phyloP scores from a whole-genome alignment of 2,329 filamentous ascomycete species.

The Dichotomopilus funicola region DNA sequence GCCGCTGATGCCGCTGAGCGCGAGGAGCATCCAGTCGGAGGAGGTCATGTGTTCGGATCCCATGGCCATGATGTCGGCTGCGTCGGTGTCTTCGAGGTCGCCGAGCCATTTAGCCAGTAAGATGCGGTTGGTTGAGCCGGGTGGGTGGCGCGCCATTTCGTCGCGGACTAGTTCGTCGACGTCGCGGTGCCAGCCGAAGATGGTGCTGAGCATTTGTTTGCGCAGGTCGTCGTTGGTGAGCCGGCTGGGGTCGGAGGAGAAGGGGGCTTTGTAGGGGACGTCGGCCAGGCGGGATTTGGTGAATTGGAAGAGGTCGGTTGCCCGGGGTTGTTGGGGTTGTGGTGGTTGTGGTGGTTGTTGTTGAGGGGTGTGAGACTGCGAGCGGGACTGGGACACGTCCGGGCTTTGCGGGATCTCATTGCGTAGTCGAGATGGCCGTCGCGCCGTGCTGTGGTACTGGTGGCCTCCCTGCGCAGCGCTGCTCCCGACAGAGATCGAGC shows the following conservation, averaged over 20 bases:
- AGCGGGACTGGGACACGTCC: conserved; percentile 36
- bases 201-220: conserved; percentile 82
- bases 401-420: conserved; percentile 77
- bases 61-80: conserved; percentile 68
- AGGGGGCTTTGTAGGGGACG: conserved; percentile 69
- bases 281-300: conserved; percentile 75
- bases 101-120: conserved; percentile 90
- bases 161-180: conserved; percentile 75
- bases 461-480: too few relatives aligned
- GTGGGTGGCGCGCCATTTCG: conserved; percentile 68
- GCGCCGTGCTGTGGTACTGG: conserved; percentile 36
- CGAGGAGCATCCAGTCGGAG: conserved; percentile 94
- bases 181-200: conserved; percentile 92
- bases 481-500: conserved; percentile 45
- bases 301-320: conserved; percentile 79
- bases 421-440: conserved; percentile 62
- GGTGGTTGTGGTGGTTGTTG: too few relatives aligned
- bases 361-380: too few relatives aligned
- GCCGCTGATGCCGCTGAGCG: conserved; percentile 78
- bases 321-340: conserved; percentile 42
- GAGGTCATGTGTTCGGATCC: conserved; percentile 83
- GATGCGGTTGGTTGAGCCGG: conserved; percentile 70
- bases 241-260: conserved; percentile 48
- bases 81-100: conserved; percentile 51
- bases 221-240: conserved; percentile 75